phyloP scores from a whole-genome alignment of 768 basidiomycete genomes.

The Asterophora lycoperdoides region DNA sequence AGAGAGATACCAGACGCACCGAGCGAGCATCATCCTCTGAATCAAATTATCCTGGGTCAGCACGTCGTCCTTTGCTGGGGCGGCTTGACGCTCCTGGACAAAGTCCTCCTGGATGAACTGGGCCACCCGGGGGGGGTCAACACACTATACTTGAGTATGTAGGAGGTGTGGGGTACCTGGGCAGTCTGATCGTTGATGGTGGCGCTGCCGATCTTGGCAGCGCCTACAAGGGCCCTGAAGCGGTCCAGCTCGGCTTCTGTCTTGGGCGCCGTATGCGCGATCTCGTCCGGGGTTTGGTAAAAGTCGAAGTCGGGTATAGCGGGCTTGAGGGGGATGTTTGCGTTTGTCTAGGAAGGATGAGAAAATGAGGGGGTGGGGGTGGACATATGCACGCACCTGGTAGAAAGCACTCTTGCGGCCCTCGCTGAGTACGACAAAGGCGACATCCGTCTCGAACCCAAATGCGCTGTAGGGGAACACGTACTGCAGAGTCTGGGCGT shows the following conservation, averaged over 20 bases:
- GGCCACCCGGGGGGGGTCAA: not conserved
- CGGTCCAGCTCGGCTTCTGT: constrained; percentile 40
- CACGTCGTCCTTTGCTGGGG: constrained; percentile 28
- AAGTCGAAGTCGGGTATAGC: constrained; percentile 25
- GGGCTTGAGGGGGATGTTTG: constrained; percentile 47
- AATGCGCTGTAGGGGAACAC: constrained; percentile 73
- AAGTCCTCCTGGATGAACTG: constrained; percentile 80
- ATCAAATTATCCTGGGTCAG: constrained; percentile 60
- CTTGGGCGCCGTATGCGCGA: constrained; percentile 50
- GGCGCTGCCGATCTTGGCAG: constrained; percentile 57
- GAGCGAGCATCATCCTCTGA: constrained; percentile 62
- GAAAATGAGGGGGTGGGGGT: not conserved
- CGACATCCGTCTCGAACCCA: constrained; percentile 69
- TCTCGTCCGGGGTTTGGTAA: constrained; percentile 44
- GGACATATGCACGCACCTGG: constrained; percentile 43
- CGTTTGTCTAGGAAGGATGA: constrained; percentile 46
- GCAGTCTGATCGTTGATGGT: constrained; percentile 51
- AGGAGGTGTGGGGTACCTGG: constrained; percentile 43
- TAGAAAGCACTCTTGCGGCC: constrained; percentile 73
- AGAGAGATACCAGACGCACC: constrained; percentile 37
- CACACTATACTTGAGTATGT: too few relatives aligned
- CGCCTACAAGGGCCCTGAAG: constrained; percentile 57
- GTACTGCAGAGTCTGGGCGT: constrained; percentile 64
- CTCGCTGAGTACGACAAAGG: constrained; percentile 56
- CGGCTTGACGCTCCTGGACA: constrained; percentile 41